phyloP scores from a whole-genome alignment of 192 early-diverging fungal genomes.

The Coemansia sp. region DNA sequence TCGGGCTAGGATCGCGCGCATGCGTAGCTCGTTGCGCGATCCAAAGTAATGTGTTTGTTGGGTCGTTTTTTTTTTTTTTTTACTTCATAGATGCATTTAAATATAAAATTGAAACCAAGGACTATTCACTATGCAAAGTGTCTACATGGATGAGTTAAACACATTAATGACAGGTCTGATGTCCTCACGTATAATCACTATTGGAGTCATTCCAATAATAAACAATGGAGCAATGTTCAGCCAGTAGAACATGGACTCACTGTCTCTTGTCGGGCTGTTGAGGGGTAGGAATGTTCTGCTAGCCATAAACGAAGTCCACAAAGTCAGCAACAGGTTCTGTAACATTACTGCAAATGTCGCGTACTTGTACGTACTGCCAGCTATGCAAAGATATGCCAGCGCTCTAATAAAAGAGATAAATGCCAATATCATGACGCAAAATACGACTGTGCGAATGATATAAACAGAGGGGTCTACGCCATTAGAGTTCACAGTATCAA shows the following conservation, averaged over 20 bases:
- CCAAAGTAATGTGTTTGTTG: conserved; percentile 8
- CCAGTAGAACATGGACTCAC: conserved; percentile 19
- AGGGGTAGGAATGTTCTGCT: conserved; percentile 21
- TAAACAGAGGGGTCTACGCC: background rate
- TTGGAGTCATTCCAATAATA: background rate
- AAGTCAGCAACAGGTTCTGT: background rate
- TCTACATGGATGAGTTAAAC: no score
- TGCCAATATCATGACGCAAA: background rate
- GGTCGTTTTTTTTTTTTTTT: background rate
- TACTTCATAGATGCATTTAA: background rate
- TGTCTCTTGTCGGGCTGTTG: conserved; percentile 18
- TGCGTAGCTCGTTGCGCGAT: conserved; percentile 41
- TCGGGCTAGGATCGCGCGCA: conserved; percentile 20
- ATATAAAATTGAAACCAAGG: background rate
- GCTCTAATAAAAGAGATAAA: background rate
- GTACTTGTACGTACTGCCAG: no score
- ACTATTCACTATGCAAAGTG: background rate
- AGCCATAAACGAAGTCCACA: conserved; percentile 28
- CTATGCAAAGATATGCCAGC: background rate
- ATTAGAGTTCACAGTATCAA: background rate
- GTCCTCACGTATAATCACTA: background rate
- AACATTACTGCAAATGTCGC: background rate
- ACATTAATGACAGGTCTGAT: no score
- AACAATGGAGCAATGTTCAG: conserved; percentile 8
- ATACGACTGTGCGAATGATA: conserved; percentile 9